Evolutionary conservation across 192 early-diverging fungal genomes (phyloP).

Genomic region (Paraglomus occultum): DNA sequence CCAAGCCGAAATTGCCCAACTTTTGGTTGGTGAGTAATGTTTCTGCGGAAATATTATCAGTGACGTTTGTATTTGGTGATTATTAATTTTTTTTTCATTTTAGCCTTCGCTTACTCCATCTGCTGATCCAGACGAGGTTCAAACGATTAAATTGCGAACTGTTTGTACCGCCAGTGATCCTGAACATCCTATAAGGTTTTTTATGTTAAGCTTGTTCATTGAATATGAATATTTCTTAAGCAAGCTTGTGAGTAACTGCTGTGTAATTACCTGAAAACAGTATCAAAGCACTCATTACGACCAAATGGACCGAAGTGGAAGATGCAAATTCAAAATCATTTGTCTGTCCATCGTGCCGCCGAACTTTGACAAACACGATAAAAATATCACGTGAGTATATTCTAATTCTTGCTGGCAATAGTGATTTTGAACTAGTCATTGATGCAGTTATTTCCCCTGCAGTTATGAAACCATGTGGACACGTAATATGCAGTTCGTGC

Average conservation of each 20-base stretch:
- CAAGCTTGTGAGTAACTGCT: neutral
- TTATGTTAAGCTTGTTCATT: neutral
- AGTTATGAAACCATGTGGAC: slow-evolving; percentile 69
- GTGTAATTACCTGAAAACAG: slow-evolving; percentile 32
- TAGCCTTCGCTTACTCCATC: slow-evolving; percentile 73
- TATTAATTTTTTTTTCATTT: neutral
- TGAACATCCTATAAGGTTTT: slow-evolving; percentile 62
- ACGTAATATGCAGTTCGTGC: slow-evolving; percentile 69
- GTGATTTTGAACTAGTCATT: neutral
- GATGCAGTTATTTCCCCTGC: slow-evolving; percentile 2
- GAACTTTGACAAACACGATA: slow-evolving; percentile 66
- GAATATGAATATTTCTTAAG: neutral
- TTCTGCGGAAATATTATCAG: neutral
- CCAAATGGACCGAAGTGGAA: slow-evolving; percentile 59
- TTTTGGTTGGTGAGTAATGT: slow-evolving; percentile 26
- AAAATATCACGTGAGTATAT: slow-evolving; percentile 57
- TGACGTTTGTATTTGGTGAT: neutral
- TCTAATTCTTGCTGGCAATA: neutral
- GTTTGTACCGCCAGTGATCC: slow-evolving; percentile 64
- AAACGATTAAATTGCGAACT: slow-evolving; percentile 55
- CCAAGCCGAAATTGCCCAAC: slow-evolving; percentile 44
- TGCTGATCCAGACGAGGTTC: slow-evolving; percentile 50
- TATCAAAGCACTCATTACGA: slow-evolving; percentile 62
- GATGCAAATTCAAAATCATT: slow-evolving; percentile 36
- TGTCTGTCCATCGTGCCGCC: slow-evolving; percentile 72